Conservation (phyloP, 164 flowering plant genomes). For the Nymphaea thermarum region DNA sequence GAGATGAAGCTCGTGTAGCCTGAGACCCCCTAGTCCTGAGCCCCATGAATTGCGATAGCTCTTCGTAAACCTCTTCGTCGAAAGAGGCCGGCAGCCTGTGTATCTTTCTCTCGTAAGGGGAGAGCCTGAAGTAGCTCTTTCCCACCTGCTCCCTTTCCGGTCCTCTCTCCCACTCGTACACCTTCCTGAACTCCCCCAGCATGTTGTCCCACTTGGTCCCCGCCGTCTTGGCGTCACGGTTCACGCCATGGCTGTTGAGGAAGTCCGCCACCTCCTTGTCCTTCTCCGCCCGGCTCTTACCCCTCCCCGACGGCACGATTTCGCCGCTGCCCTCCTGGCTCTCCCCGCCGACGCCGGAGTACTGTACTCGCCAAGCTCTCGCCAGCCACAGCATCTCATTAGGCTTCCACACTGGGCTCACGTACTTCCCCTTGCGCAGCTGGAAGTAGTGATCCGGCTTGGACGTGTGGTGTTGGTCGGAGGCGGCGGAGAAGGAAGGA, state of each 20-base stretch:
- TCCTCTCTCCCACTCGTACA: conserved; percentile 69
- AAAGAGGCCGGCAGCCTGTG: conserved; percentile 70
- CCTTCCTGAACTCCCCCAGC: conserved; percentile 75
- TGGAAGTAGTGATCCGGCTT: conserved; percentile 18
- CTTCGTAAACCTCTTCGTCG: conserved; percentile 73
- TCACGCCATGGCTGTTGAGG: conserved; percentile 42
- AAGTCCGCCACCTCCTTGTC: conserved; percentile 67
- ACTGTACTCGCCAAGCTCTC: conserved; percentile 56
- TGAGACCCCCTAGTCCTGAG: conserved; percentile 29
- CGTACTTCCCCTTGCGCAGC: conserved; percentile 58
- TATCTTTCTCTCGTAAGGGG: conserved; percentile 65
- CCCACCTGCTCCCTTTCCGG: conserved; percentile 43
- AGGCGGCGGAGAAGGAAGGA: conserved; percentile 21
- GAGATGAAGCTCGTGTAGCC: conserved; percentile 9
- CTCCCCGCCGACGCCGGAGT: conserved; percentile 21
- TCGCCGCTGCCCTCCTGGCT: conserved; percentile 1
- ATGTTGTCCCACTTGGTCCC: conserved; percentile 87
- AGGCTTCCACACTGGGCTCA: conserved; percentile 82
- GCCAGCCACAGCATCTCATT: conserved; percentile 74
- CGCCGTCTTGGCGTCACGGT: conserved; percentile 59
- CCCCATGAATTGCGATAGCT: conserved; percentile 66
- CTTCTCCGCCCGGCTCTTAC: conserved; percentile 63
- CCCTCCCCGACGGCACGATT: conserved; percentile 12
- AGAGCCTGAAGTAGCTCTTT: conserved; percentile 64
- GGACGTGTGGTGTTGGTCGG: conserved; percentile 20